phyloP scores from a whole-genome alignment of 2,329 filamentous ascomycete genomes.

The Leptosphaerulina australis region DNA sequence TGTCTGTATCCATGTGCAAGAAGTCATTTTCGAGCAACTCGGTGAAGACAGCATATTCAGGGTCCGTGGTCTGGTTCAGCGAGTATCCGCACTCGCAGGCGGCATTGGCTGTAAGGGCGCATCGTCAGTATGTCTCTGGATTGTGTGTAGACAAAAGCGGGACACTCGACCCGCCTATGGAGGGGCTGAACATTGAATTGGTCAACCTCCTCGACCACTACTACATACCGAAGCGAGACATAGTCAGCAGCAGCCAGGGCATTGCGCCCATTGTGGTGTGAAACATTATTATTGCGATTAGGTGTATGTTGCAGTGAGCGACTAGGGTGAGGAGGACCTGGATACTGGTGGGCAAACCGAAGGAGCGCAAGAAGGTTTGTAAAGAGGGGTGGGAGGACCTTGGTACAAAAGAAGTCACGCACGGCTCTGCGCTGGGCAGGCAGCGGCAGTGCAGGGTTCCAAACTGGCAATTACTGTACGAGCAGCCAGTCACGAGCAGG shows the following conservation, averaged over 20 bases:
- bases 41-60: slow-evolving; percentile 63
- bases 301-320: slow-evolving; percentile 26
- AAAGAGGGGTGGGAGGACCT: slow-evolving; percentile 15
- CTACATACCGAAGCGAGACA: slow-evolving; percentile 42
- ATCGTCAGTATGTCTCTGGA: slow-evolving; percentile 21
- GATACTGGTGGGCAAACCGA: slow-evolving; percentile 20
- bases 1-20: slow-evolving; percentile 58
- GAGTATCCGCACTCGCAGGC: slow-evolving; percentile 77
- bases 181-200: background rate
- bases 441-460: slow-evolving; percentile 15
- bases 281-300: slow-evolving; percentile 27
- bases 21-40: slow-evolving; percentile 77
- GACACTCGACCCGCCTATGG: background rate
- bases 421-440: slow-evolving; percentile 14
- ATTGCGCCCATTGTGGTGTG: slow-evolving; percentile 30
- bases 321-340: slow-evolving; percentile 23
- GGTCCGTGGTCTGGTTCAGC: slow-evolving; percentile 54
- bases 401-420: slow-evolving; percentile 14
- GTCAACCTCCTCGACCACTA: background rate
- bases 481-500: slow-evolving; percentile 17
- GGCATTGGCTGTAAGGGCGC: slow-evolving; percentile 44
- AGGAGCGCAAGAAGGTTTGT: slow-evolving; percentile 21
- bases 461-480: slow-evolving; percentile 18
- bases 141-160: background rate
- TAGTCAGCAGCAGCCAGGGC: slow-evolving; percentile 38